Percentiles rank a stretch among this genome's conserved stretches.
These are phyloP conservation scores for Fusarium chuoi DNA, from an alignment of 2,329 filamentous ascomycete genomes.

Conservation along the genomic window DNA sequence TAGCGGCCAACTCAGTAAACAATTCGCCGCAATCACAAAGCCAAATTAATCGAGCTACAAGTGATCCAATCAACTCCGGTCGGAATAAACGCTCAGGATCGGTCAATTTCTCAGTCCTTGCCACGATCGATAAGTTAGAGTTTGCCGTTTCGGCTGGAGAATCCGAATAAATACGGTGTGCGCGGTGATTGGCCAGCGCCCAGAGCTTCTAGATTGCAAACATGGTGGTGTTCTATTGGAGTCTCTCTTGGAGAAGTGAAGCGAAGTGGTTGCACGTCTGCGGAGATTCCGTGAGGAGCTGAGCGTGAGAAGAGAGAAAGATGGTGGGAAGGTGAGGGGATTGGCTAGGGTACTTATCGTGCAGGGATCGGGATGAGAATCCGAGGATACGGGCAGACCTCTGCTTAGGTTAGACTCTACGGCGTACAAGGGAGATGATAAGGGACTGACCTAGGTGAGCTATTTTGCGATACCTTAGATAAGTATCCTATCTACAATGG, in stretches of 20 bases:
- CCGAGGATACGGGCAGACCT: neutral
- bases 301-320: neutral
- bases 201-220: conserved; percentile 1
- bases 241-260: conserved; percentile 19
- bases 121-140: conserved; percentile 5
- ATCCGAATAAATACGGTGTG: conserved; percentile 3
- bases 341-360: neutral
- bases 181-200: neutral
- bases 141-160: neutral
- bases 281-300: conserved; percentile 35
- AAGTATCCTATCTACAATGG: neutral
- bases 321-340: conserved; percentile 18
- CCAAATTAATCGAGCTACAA: neutral
- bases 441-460: neutral
- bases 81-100: neutral
- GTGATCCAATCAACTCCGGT: neutral
- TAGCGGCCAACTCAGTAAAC: neutral
- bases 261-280: conserved; percentile 6
- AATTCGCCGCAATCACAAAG: conserved; percentile 4
- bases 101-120: neutral
- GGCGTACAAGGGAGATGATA: neutral
- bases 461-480: conserved; percentile 3
- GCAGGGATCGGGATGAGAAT: conserved; percentile 12
- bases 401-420: neutral
- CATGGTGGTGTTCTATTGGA: conserved; percentile 25